Evolutionary conservation across 164 flowering plant genomes (phyloP), one percentile per base, ranked within the genome.

Genomic region (Cinnamomum micranthum): DNA sequence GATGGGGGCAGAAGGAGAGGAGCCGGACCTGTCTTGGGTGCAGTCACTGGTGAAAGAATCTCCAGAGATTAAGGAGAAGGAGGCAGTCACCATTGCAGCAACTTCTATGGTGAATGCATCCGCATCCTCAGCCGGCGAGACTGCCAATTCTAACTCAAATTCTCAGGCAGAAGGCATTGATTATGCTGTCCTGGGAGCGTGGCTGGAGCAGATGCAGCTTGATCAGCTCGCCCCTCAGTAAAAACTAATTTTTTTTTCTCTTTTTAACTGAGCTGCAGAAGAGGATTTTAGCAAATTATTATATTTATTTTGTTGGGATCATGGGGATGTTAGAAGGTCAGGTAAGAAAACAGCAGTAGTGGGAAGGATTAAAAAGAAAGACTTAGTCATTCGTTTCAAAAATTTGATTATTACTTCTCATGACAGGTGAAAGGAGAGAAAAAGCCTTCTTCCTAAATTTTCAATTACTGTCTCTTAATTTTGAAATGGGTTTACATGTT

Each of bases 11-110:
- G 87, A 84, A 59, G 88, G 87, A 4, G 97, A 93, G 59, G 97
- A 92, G 81, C 99, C 97, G n/a, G 97, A 95, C 82, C 70, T 93
- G 19, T 88, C 97, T 2, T 95, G 99, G 97, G 97, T 93, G 72
- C 97, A 93, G 52, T 88, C 97, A 7, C 87, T 93, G 63, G 97
- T 95, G 62, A 92, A 87, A 73, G 98, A 95, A 75, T 87, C 98
- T 75, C 92, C 97, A 10, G 98, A 94, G 47, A 74, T 80, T 20
- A 90, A 87, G 75, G 96, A 91, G 24, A 87, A 85, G 75, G 60
- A 41, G 47, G 47, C 47, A 41, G 47, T 41, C 47, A n/a, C 72
- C 65, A 0, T 81, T 5, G 71, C 71, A 15, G 71, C 81, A 12
- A 77, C 79, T 62, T 64, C 75, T 2, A 70, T 85, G 1, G 50